Evolutionary conservation across 2,329 filamentous ascomycete species (phyloP).

Genomic region (Fusarium proliferatum): DNA sequence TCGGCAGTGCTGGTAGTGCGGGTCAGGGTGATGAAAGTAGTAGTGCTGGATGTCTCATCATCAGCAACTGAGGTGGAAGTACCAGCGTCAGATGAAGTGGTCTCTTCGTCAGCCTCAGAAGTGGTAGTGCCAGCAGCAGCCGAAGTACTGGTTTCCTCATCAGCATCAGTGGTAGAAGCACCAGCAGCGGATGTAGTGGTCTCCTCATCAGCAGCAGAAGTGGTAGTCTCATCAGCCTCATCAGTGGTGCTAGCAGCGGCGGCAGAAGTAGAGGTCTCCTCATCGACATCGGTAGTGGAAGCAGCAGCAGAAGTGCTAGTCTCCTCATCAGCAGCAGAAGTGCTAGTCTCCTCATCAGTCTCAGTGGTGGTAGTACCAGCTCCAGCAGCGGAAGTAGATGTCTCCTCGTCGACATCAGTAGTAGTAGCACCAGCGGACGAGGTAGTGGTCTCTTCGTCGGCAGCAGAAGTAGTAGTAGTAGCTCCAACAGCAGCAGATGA

Average conservation of each 20-base stretch:
- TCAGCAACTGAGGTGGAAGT: neutral
- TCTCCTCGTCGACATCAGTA: no score
- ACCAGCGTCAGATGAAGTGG: neutral
- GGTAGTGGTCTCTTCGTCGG: no score
- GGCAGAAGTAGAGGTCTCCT: neutral
- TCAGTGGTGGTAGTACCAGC: neutral
- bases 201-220: neutral
- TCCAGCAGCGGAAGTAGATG: no score
- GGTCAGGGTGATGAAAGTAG: neutral
- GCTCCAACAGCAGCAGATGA: no score
- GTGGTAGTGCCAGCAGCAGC: neutral
- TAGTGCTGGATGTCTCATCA: neutral
- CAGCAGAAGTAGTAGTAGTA: no score
- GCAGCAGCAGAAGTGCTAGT: neutral
- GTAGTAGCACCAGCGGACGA: no score
- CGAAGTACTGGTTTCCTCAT: neutral
- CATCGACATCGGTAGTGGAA: neutral
- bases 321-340: neutral
- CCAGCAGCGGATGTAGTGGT: no score
- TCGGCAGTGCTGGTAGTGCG: neutral
- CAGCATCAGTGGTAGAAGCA: neutral
- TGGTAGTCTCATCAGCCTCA: neutral
- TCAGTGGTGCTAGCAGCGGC: neutral
- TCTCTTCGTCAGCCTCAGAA: neutral
- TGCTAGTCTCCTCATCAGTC: no score